Percentiles rank a stretch among this genome's conserved stretches.
These are phyloP conservation scores for Asclepias syriaca DNA, from an alignment of 257 asterid genomes.

Conservation along the genomic window DNA sequence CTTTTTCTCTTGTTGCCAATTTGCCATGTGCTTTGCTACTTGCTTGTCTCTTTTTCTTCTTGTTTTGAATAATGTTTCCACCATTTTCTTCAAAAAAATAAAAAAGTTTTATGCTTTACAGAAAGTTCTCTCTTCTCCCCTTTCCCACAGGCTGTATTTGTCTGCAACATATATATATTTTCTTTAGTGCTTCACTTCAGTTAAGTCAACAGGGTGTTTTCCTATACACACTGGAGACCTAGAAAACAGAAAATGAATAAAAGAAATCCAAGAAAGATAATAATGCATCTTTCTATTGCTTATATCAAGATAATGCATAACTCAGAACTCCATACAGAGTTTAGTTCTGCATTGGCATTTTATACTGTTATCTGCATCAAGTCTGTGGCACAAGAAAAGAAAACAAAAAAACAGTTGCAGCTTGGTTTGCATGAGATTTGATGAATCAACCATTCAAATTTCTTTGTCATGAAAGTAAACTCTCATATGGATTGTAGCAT, in stretches of 20 bases:
- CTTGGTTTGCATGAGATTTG: background rate
- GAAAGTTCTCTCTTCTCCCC: background rate
- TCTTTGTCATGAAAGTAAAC: background rate
- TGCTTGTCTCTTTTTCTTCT: background rate
- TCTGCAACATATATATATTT: background rate
- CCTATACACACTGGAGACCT: background rate
- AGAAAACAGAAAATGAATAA: background rate
- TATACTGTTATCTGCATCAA: background rate
- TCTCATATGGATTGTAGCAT: background rate
- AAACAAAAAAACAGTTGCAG: background rate
- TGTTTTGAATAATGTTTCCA: background rate
- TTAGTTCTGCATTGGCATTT: background rate
- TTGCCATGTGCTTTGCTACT: constrained; percentile 2
- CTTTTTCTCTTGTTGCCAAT: constrained; percentile 4
- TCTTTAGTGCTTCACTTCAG: constrained; percentile 1
- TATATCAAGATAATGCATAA: background rate
- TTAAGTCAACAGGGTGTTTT: background rate
- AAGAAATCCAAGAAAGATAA: background rate
- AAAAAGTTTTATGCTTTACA: constrained; percentile 1
- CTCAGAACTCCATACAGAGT: background rate
- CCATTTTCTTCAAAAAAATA: constrained; percentile 5
- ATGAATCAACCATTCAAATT: background rate
- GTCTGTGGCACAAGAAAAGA: background rate
- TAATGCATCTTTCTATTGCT: background rate
- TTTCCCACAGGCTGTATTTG: background rate